phyloP scores from a whole-genome alignment of 352 stramenopile genomes.

The Phytophthora multivora region DNA sequence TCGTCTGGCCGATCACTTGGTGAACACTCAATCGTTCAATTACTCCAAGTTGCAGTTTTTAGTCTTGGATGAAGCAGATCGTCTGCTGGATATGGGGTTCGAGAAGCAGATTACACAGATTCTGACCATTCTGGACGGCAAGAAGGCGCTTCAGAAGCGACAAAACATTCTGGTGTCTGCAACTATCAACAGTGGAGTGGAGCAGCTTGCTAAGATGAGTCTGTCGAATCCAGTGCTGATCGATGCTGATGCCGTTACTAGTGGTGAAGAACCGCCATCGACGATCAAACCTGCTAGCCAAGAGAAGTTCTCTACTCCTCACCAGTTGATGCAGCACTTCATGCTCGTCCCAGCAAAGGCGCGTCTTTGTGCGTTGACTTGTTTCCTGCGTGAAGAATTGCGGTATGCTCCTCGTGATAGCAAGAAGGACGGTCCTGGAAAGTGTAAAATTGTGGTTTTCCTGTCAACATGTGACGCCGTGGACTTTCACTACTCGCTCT shows the following conservation, averaged over 20 bases:
- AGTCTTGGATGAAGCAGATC: slow-evolving; percentile 98
- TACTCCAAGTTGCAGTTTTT: slow-evolving; percentile 93
- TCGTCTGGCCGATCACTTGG: slow-evolving; percentile 95
- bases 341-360: slow-evolving; percentile 96
- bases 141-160: slow-evolving; percentile 78
- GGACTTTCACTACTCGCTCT: slow-evolving; percentile 95
- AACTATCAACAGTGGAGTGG: slow-evolving; percentile 88
- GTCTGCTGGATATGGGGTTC: slow-evolving; percentile 99
- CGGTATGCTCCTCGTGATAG: slow-evolving; percentile 35
- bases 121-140: slow-evolving; percentile 93
- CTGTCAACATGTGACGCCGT: slow-evolving; percentile 97
- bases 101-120: slow-evolving; percentile 99
- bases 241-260: slow-evolving; percentile 66
- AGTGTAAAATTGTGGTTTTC: slow-evolving; percentile 95
- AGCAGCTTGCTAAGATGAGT: slow-evolving; percentile 86
- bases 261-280: slow-evolving; percentile 7
- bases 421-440: slow-evolving; percentile 21
- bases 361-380: slow-evolving; percentile 91
- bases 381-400: slow-evolving; percentile 89
- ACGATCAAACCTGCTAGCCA: slow-evolving; percentile 27
- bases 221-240: slow-evolving; percentile 74
- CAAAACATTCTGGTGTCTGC: slow-evolving; percentile 89
- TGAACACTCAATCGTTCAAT: slow-evolving; percentile 94
- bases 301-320: slow-evolving; percentile 87
- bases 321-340: slow-evolving; percentile 96